Evolutionary conservation across 768 basidiomycete species (phyloP), one percentile per base, ranked within the genome.

Genomic region (Psilocybe azurescens): DNA sequence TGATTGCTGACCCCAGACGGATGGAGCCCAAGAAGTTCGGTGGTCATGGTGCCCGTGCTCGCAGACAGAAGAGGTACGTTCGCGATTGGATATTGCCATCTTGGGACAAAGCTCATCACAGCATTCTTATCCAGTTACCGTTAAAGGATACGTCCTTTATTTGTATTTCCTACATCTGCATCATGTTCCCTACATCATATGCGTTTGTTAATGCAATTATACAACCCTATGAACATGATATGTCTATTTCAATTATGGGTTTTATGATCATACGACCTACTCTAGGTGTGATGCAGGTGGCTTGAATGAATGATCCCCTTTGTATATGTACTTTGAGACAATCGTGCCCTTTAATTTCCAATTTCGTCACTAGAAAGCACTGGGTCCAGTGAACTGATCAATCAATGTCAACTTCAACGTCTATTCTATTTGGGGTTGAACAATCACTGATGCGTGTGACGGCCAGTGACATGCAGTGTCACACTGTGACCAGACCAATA

Each of bases 1-100:
- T 96, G 72, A 95, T 96, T 67, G 92, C 95, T 59, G 95, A 97
- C 76, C 95, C 94, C 67, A 89, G 97, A 81, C 90, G 97, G 83
- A 93, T 92, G 90, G 97, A 99, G 78, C 97, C 97, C 71, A 98
- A 98, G 89, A 97, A 97, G 82, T 98, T 99, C 77, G 97, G 96
- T 86, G 96, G 96, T 84, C 86, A 84, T 77, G 96, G 96, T 89
- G 96, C 96, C 68, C 94, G 96, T 86, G 95, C 95, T 62, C 93
- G 95, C 83, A 90, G 95, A 80, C 96, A 97, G 85, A 97, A 97
- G 86, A 93, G 90, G 94, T 95, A 65, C 63, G 85, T 72, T 29
- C 11, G 60, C 46, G 39, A 32, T 48, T 24, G 13, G 10, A 44
- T 11, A 6, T 32, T 20, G 3, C 1, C 16, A 9, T n/a, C 36